These are phyloP conservation scores for Jatropha curcas DNA, from an alignment of 345 rosid genomes.

Conservation along the genomic window DNA sequence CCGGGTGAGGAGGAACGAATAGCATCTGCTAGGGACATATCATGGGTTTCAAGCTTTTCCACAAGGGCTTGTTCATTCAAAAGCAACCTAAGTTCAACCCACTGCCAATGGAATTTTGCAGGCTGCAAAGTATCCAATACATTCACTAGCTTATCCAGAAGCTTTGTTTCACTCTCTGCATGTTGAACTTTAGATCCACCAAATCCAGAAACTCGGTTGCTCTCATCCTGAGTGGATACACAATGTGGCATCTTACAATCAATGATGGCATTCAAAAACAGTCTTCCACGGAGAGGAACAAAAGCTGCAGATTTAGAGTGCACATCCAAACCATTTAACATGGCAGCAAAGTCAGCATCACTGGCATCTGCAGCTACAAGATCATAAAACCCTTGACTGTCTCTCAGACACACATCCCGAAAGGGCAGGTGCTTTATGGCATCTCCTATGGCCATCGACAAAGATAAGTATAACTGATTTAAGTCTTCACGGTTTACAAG, in stretches of 20 bases:
- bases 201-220: constrained; percentile 46
- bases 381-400: constrained; percentile 76
- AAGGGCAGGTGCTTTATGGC: constrained; percentile 83
- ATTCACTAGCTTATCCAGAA: constrained; percentile 75
- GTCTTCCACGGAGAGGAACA: constrained; percentile 92
- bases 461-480: constrained; percentile 70
- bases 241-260: constrained; percentile 72
- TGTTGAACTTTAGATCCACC: constrained; percentile 51
- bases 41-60: constrained; percentile 79
- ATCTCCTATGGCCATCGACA: constrained; percentile 72
- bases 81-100: constrained; percentile 97
- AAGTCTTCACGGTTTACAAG: constrained; percentile 72
- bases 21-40: constrained; percentile 69
- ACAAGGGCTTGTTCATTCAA: constrained; percentile 89
- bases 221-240: constrained; percentile 51
- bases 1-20: constrained; percentile 70
- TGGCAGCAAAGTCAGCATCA: constrained; percentile 85
- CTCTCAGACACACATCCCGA: constrained; percentile 90
- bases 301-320: constrained; percentile 69
- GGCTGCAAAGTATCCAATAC: constrained; percentile 85
- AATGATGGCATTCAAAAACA: constrained; percentile 77
- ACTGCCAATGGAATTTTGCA: constrained; percentile 99
- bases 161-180: constrained; percentile 63
- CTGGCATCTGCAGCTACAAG: constrained; percentile 74
- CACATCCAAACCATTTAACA: constrained; percentile 64